Base-by-base conservation (phyloP, 192 early-diverging fungal genomes). In the Coemansia umbellata region DNA sequence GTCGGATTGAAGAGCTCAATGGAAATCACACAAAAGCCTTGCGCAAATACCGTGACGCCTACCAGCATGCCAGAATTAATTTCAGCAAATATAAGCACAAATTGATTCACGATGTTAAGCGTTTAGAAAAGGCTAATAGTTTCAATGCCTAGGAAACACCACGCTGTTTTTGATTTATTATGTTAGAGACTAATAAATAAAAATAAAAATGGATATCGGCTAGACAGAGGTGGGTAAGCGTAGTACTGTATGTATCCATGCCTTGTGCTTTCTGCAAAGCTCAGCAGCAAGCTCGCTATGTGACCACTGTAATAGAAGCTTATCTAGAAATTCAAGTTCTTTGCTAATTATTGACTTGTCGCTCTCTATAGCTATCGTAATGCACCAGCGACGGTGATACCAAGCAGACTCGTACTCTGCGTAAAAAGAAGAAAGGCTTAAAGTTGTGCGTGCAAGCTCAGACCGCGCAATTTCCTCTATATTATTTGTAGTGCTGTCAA, bases 321-420 rank as follows among this genome's bases (percentile, higher is more conserved):
- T 24, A 9, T 56, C 44, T 14, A 52, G 26, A 58, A 73, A 62
- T 13, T 7, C 37, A 0, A 43, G 2, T 23, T 69, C 59, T 2
- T 31, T 17, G 14, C 43, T 17, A 9, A 31, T 17, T 3, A 18
- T 8, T 17, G 43, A 13, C 7, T 37, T 28, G n/a, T 10, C 50
- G 4, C 14, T 19, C 17, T 31, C 18, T 9, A 31, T 44, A 15
- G 44, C 2, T 11, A 24, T 32, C 4, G 17, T 37, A 11, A 66
- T 47, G 47, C 63, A 74, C 70, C 70, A 66, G 44, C 70, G 63
- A 8, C 70, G 58, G 27, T 74, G 70, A 19, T 59, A 33, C 70
- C 70, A 74, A 23, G 66, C 47, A 5, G 70, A 66, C 47, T 74
- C 70, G 30, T 74, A 74, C 8, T 50, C 43, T 1, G 59, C 33